Conservation (phyloP, 768 basidiomycete species). For the Dacryopinax primogenitus region DNA sequence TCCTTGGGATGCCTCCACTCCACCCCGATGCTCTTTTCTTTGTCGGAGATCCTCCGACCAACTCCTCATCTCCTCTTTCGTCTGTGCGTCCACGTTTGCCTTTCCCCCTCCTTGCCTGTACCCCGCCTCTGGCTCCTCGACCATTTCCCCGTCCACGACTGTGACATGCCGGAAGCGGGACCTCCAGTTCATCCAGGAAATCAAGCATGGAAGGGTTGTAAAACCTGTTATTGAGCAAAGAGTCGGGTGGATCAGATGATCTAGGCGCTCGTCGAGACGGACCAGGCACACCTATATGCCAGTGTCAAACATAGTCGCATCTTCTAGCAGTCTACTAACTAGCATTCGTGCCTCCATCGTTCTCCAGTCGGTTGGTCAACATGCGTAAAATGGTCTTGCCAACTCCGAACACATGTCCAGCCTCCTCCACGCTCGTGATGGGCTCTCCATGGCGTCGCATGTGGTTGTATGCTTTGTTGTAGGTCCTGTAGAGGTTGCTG, state of each 20-base stretch:
- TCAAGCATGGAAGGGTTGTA: background rate
- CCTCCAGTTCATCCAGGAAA: background rate
- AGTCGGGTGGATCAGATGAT: background rate
- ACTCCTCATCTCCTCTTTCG: background rate
- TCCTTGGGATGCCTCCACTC: background rate
- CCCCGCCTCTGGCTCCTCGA: no score
- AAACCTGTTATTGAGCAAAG: background rate
- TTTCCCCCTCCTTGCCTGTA: background rate
- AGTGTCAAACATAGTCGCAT: background rate
- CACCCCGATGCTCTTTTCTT: background rate
- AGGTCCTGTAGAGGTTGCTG: background rate
- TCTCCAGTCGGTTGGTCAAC: background rate
- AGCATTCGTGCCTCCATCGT: background rate
- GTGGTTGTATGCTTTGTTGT: background rate
- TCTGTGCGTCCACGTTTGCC: background rate
- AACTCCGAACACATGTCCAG: background rate
- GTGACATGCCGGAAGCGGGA: background rate
- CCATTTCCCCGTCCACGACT: background rate
- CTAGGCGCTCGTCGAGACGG: background rate
- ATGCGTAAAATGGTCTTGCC: background rate
- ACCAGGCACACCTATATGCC: background rate
- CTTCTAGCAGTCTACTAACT: background rate
- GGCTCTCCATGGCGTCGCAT: background rate
- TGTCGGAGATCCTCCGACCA: background rate
- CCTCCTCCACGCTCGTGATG: background rate